Conservation (phyloP, 306 rosid genomes). For the Quercus agrifolia region DNA sequence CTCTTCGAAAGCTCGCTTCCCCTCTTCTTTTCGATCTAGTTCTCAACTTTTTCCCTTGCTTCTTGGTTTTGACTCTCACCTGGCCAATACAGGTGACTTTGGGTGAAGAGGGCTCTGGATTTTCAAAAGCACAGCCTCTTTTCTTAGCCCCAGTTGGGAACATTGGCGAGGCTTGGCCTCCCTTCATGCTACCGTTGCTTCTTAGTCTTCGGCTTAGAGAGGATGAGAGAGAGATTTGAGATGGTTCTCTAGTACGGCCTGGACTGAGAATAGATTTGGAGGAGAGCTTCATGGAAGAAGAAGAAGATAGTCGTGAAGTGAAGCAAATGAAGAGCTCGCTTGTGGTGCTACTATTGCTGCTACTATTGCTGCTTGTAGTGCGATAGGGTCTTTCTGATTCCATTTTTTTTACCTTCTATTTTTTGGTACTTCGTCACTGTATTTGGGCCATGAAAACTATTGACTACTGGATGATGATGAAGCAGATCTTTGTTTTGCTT, state of each 20-base stretch:
- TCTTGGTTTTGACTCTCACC: constrained; percentile 86
- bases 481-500: constrained; percentile 27
- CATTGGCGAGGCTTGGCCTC: constrained; percentile 92
- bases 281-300: constrained; percentile 78
- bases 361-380: constrained; percentile 26
- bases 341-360: constrained; percentile 21
- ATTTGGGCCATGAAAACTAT: constrained; percentile 15
- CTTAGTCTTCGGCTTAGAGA: constrained; percentile 75
- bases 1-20: constrained; percentile 68
- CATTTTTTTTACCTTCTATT: constrained; percentile 19
- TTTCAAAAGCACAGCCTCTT: constrained; percentile 63
- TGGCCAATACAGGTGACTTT: constrained; percentile 97
- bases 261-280: constrained; percentile 85
- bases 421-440: background rate
- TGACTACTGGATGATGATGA: constrained; percentile 18
- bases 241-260: constrained; percentile 57
- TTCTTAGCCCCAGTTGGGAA: constrained; percentile 73
- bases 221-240: constrained; percentile 77
- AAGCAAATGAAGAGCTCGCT: constrained; percentile 78
- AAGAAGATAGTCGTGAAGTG: constrained; percentile 69
- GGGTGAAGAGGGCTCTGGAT: constrained; percentile 94
- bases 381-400: constrained; percentile 52
- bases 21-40: constrained; percentile 58
- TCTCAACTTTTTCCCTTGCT: constrained; percentile 82
- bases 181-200: constrained; percentile 75